A percentile compares a stretch with the other conserved stretches of the same genome.
These are phyloP conservation scores for Mayamaea pseudoterrestris DNA, from an alignment of 108 stramenopile genomes.

Conservation along the genomic window DNA sequence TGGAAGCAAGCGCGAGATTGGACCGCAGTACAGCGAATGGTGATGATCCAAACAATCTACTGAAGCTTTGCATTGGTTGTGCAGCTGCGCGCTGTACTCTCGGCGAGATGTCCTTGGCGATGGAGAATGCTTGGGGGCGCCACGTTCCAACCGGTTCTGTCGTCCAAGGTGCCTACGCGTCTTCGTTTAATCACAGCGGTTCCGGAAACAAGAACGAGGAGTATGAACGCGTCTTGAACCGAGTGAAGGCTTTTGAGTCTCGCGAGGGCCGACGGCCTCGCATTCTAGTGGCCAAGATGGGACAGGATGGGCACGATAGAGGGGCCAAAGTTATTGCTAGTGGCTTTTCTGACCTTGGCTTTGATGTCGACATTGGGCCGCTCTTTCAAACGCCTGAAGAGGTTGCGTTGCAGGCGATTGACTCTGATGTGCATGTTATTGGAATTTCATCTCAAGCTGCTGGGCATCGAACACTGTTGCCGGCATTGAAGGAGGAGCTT, in stretches of 20 bases:
- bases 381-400: conserved; percentile 95
- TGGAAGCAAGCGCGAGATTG: conserved; percentile 66
- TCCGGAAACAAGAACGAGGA: conserved; percentile 34
- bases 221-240: conserved; percentile 56
- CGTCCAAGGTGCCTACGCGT: conserved; percentile 92
- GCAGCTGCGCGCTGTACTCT: conserved; percentile 82
- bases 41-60: conserved; percentile 79
- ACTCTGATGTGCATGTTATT: conserved; percentile 95
- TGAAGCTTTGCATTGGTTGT: conserved; percentile 86
- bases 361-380: conserved; percentile 97
- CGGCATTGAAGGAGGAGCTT: conserved; percentile 84
- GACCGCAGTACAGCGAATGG: conserved; percentile 56
- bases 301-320: conserved; percentile 98
- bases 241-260: conserved; percentile 83
- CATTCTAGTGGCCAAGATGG: conserved; percentile 98
- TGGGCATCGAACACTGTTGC: conserved; percentile 92
- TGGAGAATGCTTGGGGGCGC: conserved; percentile 93
- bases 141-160: conserved; percentile 80
- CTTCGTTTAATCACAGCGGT: conserved; percentile 26
- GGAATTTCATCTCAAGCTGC: conserved; percentile 95
- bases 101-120: conserved; percentile 92
- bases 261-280: conserved; percentile 91
- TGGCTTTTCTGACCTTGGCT: conserved; percentile 94
- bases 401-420: conserved; percentile 89
- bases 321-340: conserved; percentile 97